Percentiles rank a stretch among this genome's conserved stretches.
phyloP scores from a whole-genome alignment of 345 rosid genomes.

The Draba incana region DNA sequence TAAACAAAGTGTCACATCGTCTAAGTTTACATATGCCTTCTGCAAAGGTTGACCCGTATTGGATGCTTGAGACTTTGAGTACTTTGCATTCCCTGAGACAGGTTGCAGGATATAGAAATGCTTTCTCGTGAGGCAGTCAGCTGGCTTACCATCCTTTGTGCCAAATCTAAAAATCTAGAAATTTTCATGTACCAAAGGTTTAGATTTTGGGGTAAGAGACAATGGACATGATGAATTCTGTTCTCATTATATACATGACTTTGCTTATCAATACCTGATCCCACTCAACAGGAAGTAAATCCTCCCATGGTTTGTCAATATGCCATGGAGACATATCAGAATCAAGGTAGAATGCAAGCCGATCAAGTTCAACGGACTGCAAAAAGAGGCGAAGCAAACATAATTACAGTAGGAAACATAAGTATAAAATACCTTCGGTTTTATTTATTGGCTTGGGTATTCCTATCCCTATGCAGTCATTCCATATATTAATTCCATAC shows the following conservation, averaged over 20 bases:
- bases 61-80: constrained; percentile 56
- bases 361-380: constrained; percentile 90
- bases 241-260: constrained; percentile 12
- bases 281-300: constrained; percentile 91
- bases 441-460: constrained; percentile 28
- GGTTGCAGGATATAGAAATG: constrained; percentile 92
- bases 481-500: constrained; percentile 19
- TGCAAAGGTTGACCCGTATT: constrained; percentile 61
- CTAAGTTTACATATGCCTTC: constrained; percentile 83
- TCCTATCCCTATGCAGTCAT: constrained; percentile 28
- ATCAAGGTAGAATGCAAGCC: constrained; percentile 91
- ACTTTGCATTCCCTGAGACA: constrained; percentile 88
- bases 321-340: constrained; percentile 89
- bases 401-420: constrained; percentile 24
- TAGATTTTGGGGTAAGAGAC: constrained; percentile 19
- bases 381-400: constrained; percentile 26
- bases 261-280: constrained; percentile 62
- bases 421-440: constrained; percentile 16
- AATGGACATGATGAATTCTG: constrained; percentile 5
- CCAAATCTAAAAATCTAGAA: constrained; percentile 84
- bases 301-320: constrained; percentile 81
- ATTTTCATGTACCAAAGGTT: constrained; percentile 29
- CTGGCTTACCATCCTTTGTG: constrained; percentile 76
- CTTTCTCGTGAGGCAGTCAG: constrained; percentile 54
- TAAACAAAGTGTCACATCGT: constrained; percentile 90